phyloP scores from a whole-genome alignment of 108 stramenopile species.

The Fragilaria crotonensis region DNA sequence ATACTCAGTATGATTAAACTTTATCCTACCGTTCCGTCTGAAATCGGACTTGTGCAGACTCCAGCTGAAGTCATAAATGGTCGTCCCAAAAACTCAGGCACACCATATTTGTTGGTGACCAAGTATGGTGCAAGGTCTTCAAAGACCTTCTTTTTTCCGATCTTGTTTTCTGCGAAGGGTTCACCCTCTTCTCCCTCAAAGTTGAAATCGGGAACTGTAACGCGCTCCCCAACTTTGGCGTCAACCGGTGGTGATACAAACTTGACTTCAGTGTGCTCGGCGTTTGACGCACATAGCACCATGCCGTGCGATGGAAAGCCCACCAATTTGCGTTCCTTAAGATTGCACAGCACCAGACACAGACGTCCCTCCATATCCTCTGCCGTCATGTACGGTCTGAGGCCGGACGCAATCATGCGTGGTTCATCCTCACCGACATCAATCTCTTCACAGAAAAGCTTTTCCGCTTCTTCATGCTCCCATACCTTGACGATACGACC shows the following conservation, averaged over 20 bases:
- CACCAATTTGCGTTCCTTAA: slow-evolving; percentile 92
- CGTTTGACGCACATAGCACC: slow-evolving; percentile 94
- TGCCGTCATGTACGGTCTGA: slow-evolving; percentile 70
- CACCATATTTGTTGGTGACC: slow-evolving; percentile 76
- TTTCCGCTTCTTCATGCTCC: slow-evolving; percentile 94
- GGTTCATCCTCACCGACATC: slow-evolving; percentile 94
- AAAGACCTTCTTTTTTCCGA: slow-evolving; percentile 97
- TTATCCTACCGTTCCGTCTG: slow-evolving; percentile 62
- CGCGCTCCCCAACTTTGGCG: slow-evolving; percentile 89
- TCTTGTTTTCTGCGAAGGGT: slow-evolving; percentile 86
- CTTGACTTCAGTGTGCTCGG: slow-evolving; percentile 84
- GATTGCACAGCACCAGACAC: slow-evolving; percentile 95
- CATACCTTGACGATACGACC: slow-evolving; percentile 88
- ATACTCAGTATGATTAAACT: too few species aligned
- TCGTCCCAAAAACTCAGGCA: slow-evolving; percentile 75
- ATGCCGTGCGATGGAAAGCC: slow-evolving; percentile 97
- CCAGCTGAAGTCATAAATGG: slow-evolving; percentile 86
- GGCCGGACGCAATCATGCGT: slow-evolving; percentile 90
- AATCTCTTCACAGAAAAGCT: slow-evolving; percentile 98
- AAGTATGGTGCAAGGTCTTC: slow-evolving; percentile 91
- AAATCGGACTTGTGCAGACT: slow-evolving; percentile 77
- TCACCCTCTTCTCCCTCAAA: slow-evolving; percentile 77
- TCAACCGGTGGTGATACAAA: slow-evolving; percentile 90
- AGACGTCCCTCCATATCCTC: slow-evolving; percentile 84
- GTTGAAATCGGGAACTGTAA: slow-evolving; percentile 72